Evolutionary conservation across 2,329 filamentous ascomycete species (phyloP), one percentile per base, ranked within the genome.

Genomic region (Monilinia vaccinii-corymbosi): DNA sequence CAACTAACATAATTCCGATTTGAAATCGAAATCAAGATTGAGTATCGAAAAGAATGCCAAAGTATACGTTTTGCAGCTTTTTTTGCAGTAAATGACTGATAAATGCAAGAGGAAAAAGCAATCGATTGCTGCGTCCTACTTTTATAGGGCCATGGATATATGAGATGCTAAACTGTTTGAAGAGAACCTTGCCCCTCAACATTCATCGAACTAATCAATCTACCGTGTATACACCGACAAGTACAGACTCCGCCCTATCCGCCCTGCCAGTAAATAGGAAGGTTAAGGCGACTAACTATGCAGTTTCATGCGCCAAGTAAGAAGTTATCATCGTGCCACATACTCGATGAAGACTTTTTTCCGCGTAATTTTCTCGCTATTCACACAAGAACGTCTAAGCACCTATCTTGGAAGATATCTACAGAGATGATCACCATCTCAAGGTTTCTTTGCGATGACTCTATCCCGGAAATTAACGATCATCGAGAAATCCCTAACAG

Each of bases 271-370:
- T 47, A 52, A 52, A 52, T 52, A 34, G 14, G 38, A 56, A 23
- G 11, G 10, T 18, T 10, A 25, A 46, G 10, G n/a, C 28, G 31
- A 46, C 21, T 52, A 10, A n/a, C 38, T 42, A 36, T 44, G 56
- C 56, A 51, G 21, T 58, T 16, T 58, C 47, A 58, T 58, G 56
- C 56, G 38, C 32, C 31, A 58, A 42, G 18, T 45, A 16, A 53
- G 53, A 59, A 59, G n/a, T n/a, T n/a, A n/a, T n/a, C 11, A 46
- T 38, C n/a, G 49, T 59, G 32, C 57, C 18, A 46, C 38, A 36
- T 36, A 36, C 13, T 28, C 21, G 8, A 32, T 32, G 28, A 25
- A 46, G 46, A 16, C 10, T 18, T 18, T 53, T 53, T 45, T 10
- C 28, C 34, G 36, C 16, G n/a, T 9, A 3, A n/a, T 8, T 42